phyloP scores from a whole-genome alignment of 805 yeast species.

The Hanseniaspora guilliermondii region DNA sequence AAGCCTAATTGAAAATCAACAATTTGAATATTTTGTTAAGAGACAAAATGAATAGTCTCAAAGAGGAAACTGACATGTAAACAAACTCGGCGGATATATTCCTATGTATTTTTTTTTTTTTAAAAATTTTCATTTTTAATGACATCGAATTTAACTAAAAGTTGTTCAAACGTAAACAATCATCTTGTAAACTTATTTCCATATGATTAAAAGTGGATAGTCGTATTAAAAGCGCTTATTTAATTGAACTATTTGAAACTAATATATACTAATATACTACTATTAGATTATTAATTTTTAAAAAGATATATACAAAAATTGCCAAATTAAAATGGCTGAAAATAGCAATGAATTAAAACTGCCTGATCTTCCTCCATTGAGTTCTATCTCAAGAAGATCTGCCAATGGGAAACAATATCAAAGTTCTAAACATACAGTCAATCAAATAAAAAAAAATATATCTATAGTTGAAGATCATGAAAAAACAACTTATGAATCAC shows the following conservation, averaged over 20 bases:
- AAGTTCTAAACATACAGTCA: neutral
- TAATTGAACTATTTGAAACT: too few species aligned
- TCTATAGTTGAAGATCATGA: neutral
- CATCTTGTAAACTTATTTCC: neutral
- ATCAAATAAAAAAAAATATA: neutral
- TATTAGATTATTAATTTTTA: too few species aligned
- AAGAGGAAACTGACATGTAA: neutral
- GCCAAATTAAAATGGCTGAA: neutral
- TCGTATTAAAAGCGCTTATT: too few species aligned
- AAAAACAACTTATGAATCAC: neutral
- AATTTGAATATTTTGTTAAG: too few species aligned
- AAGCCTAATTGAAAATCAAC: too few species aligned
- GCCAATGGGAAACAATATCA: neutral
- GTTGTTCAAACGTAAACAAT: neutral
- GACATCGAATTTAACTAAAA: neutral
- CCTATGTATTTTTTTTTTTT: neutral
- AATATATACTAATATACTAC: too few species aligned
- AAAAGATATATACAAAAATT: neutral
- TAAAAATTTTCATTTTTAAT: neutral
- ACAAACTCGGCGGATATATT: neutral
- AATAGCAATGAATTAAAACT: neutral
- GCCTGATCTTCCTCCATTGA: slow-evolving; percentile 11
- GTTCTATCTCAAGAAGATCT: slow-evolving; percentile 11
- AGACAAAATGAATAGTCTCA: neutral
- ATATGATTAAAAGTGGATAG: too few species aligned